A percentile compares a stretch with the other conserved stretches of the same genome.
phyloP scores from a whole-genome alignment of 495 filamentous ascomycete genomes.

The Aspergillus mulundensis region DNA sequence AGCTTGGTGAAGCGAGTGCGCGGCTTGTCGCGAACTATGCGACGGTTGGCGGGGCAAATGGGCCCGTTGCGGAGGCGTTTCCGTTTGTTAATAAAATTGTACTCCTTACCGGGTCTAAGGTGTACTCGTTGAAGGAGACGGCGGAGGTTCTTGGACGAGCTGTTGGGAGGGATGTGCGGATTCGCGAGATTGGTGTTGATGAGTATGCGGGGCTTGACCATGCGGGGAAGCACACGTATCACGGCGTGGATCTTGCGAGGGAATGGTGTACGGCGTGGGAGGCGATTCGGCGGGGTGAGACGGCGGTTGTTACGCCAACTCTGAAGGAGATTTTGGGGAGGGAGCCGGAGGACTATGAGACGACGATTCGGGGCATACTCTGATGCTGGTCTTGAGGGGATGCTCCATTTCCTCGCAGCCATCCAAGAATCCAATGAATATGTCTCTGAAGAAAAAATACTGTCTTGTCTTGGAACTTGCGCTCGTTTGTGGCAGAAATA shows the following conservation, averaged over 20 bases:
- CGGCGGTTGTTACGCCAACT: constrained; percentile 30
- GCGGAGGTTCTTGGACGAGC: constrained; percentile 29
- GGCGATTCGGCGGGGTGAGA: constrained; percentile 38
- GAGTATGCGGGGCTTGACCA: constrained; percentile 31
- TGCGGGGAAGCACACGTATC: constrained; percentile 17
- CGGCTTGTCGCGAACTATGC: constrained; percentile 31
- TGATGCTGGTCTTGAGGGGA: background rate
- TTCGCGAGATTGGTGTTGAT: constrained; percentile 31
- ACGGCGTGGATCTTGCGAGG: constrained; percentile 20
- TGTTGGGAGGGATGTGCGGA: constrained; percentile 23
- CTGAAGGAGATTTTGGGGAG: constrained; percentile 34
- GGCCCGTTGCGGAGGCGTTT: constrained; percentile 8
- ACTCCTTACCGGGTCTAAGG: constrained; percentile 34
- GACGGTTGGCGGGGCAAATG: background rate
- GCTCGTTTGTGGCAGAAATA: too few species aligned
- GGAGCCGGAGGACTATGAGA: constrained; percentile 33
- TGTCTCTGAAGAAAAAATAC: background rate
- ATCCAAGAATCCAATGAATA: too few species aligned
- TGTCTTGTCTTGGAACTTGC: background rate
- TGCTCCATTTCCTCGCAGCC: background rate
- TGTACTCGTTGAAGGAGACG: constrained; percentile 35
- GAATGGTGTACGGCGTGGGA: constrained; percentile 41
- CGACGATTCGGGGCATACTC: constrained; percentile 14
- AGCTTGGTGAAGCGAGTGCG: constrained; percentile 45
- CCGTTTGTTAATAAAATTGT: constrained; percentile 30